These are phyloP conservation scores for Colletotrichum tofieldiae DNA, from an alignment of 2,329 filamentous ascomycete species.

Conservation along the genomic window DNA sequence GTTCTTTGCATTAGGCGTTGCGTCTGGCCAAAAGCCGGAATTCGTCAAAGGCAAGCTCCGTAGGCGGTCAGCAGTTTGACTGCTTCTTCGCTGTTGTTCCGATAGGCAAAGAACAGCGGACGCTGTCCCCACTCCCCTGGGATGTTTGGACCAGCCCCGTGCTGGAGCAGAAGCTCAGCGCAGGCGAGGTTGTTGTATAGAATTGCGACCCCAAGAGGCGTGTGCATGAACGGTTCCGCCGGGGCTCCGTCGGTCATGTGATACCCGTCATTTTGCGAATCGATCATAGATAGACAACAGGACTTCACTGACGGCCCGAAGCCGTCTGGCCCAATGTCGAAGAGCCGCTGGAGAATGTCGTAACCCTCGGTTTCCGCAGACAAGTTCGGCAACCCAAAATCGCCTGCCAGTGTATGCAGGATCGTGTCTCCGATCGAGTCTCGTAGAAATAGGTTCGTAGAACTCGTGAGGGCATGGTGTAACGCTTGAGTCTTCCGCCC, in stretches of 20 bases:
- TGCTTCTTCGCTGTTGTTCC: constrained; percentile 16
- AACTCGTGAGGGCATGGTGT: neutral
- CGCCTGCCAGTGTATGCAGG: neutral
- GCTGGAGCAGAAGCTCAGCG: constrained; percentile 10
- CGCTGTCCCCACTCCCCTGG: constrained; percentile 6
- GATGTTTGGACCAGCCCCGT: constrained; percentile 8
- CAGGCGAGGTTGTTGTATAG: constrained; percentile 18
- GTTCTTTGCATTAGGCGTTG: neutral
- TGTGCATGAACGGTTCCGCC: constrained; percentile 5
- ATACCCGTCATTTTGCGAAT: constrained; percentile 4
- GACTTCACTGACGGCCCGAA: constrained; percentile 5
- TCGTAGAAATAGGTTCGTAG: constrained; percentile 5
- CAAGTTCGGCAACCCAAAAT: constrained; percentile 10
- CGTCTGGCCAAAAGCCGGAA: neutral
- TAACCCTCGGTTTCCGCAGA: constrained; percentile 9
- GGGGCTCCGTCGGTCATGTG: neutral
- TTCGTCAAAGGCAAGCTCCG: constrained; percentile 14
- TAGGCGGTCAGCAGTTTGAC: constrained; percentile 5
- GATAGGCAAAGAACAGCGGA: constrained; percentile 10
- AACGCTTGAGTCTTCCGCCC: constrained; percentile 10
- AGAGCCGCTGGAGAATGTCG: constrained; percentile 5
- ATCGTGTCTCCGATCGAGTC: constrained; percentile 11
- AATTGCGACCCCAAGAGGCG: constrained; percentile 1
- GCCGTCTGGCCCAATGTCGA: neutral
- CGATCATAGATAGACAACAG: constrained; percentile 5